A percentile compares a stretch with the other conserved stretches of the same genome.
Evolutionary conservation across 2,329 filamentous ascomycete species (phyloP).

Genomic region (Aspergillus novoparasiticus): DNA sequence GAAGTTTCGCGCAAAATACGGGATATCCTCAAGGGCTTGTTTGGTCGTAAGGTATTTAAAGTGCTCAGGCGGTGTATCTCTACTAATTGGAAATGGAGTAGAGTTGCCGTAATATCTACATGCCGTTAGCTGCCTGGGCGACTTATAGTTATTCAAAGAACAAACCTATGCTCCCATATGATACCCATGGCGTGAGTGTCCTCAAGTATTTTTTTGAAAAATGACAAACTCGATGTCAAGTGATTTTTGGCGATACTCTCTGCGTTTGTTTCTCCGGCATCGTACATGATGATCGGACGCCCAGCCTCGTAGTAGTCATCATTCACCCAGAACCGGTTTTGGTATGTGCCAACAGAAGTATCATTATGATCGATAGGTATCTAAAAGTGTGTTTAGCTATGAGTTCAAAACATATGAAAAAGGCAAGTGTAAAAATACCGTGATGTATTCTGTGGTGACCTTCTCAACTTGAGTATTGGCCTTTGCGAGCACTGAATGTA

Average conservation of each 20-base stretch:
- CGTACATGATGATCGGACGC: conserved; percentile 54
- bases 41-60: conserved; percentile 46
- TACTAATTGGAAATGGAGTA: conserved; percentile 39
- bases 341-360: conserved; percentile 51
- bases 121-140: conserved; percentile 9
- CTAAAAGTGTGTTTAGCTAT: conserved; percentile 11
- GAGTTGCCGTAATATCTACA: conserved; percentile 47
- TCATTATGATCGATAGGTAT: conserved; percentile 37
- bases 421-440: conserved; percentile 12
- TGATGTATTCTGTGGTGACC: conserved; percentile 19
- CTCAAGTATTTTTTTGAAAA: conserved; percentile 34
- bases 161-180: conserved; percentile 48
- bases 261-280: conserved; percentile 50
- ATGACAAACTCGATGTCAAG: conserved; percentile 21
- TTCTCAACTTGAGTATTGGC: neutral
- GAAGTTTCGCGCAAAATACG: conserved; percentile 48
- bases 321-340: conserved; percentile 59
- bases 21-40: conserved; percentile 49
- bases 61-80: conserved; percentile 41
- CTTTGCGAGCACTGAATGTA: neutral
- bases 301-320: conserved; percentile 57
- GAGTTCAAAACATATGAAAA: neutral
- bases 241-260: conserved; percentile 19
- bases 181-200: conserved; percentile 44
- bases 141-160: neutral